Evolutionary conservation across 108 stramenopile genomes (phyloP), one percentile per base, ranked within the genome.

Genomic region (Fragilaria radians): DNA sequence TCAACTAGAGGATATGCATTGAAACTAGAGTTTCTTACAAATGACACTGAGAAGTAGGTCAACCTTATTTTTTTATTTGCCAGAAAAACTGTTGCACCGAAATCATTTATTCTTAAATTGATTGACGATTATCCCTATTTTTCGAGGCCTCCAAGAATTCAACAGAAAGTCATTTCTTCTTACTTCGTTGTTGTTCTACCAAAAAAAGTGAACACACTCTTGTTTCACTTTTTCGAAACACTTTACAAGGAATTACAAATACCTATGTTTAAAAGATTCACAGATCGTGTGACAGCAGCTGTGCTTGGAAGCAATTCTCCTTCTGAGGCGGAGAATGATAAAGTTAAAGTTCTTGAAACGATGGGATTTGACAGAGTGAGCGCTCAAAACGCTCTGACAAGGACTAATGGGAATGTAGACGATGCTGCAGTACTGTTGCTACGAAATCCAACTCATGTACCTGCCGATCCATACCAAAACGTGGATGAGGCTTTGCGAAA

Each of bases 301-400:
- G 68, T 72, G 32, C 31, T 61, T 3, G 58, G 66, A 14, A 67
- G 14, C 14, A 7, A 42, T 14, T 42, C 36, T 14, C 14, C 71
- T 5, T 55, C 65, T 23, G 62, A 59, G 46, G 48, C 68, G 9
- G 55, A 48, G 21, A n/a, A n/a, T n/a, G 69, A 75, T 34, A 62
- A 62, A 47, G 63, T 74, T 1, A 63, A 56, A 32, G 71, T 54
- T 49, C 66, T 92, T 27, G 58, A 61, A 34, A 58, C 74, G 48
- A 85, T 92, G 85, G 90, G 90, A 2, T 92, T 92, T 70, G 48
- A 67, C n/a, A 58, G 53, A 17, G 67, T 70, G 42, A 59, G 77
- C 3, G 81, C 85, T 0, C 54, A 67, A 46, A 71, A 74, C 21
- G 87, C 90, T 18, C 54, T 92, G 25, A 69, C 76, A 52, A 63